Evolutionary conservation across 1,139 yeast genomes (phyloP), one percentile per base, ranked within the genome.

Genomic region (Pneumocystis murina): DNA sequence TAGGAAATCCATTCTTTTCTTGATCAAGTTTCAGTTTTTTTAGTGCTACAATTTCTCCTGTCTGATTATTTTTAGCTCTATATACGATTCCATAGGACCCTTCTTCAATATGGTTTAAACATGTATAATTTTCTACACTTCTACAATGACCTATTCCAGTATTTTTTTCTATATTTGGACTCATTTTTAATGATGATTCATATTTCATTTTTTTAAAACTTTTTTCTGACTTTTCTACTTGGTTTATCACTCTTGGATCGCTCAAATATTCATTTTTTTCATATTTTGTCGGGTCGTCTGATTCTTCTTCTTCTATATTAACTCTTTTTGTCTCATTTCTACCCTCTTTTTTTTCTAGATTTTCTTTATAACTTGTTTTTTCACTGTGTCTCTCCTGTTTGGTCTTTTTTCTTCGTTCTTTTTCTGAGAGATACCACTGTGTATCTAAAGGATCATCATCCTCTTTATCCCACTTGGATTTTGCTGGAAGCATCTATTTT

Each of bases 1-100:
- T 82, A 0, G 96, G 95, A 71, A 89, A 86, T 12, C 88, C 88
- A 68, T 82, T 63, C 12, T 82, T 73, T 68, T 82, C 85, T 67
- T 82, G 85, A 61, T 82, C 66, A 8, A 59, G 73, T 66, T 86
- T 73, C 62, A 84, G 74, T 69, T 79, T 78, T 68, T 84, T 84
- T 69, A 84, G 74, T 1, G 88, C 89, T 33, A 84, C 86, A 66
- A 75, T 72, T 64, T 80, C 82, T 6, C 78, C 77, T 0, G 86
- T 82, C 4, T 75, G 70, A 35, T 74, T 72, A 66, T 84, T 82
- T 60, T 74, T 75, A 6, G 85, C 87, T 77, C 76, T 80, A 66
- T 73, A 76, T 35, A 79, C 81, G 55, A 76, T 74, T 8, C 81
- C 82, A 67, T 77, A 78, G 0, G 80, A 75, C 38, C 81, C 81